These are phyloP conservation scores for Sporothrix brunneoviolacea DNA, from an alignment of 2,329 filamentous ascomycete species.

Conservation along the genomic window DNA sequence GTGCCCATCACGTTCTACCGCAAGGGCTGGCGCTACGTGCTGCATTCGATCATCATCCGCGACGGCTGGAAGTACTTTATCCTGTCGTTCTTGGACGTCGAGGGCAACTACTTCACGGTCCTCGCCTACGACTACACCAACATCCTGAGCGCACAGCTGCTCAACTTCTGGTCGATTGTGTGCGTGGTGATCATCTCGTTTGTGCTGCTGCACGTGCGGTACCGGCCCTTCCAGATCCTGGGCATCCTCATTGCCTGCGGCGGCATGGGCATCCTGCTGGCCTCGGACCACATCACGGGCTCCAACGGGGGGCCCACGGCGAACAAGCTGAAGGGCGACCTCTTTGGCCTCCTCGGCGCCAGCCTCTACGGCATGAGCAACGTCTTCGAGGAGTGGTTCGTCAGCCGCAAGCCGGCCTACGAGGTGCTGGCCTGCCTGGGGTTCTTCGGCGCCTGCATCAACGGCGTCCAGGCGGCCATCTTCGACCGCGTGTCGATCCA, in stretches of 20 bases:
- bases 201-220: conserved; percentile 75
- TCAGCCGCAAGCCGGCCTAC: conserved; percentile 78
- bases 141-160: conserved; percentile 83
- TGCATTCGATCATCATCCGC: conserved; percentile 48
- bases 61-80: conserved; percentile 94
- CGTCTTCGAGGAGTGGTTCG: conserved; percentile 89
- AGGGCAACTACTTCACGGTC: conserved; percentile 98
- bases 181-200: conserved; percentile 84
- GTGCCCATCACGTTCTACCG: conserved; percentile 70
- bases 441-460: conserved; percentile 83
- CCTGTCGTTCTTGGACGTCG: conserved; percentile 85
- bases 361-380: conserved; percentile 89
- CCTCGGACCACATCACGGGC: conserved; percentile 77
- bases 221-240: conserved; percentile 71
- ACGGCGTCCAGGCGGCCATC: conserved; percentile 82
- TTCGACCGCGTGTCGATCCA: conserved; percentile 76
- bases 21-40: conserved; percentile 69
- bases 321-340: conserved; percentile 81
- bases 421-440: conserved; percentile 90
- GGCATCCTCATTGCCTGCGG: conserved; percentile 89
- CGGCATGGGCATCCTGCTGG: conserved; percentile 81
- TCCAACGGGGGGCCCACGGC: conserved; percentile 59
- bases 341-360: conserved; percentile 84
- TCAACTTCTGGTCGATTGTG: conserved; percentile 98
- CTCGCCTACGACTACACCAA: conserved; percentile 90